Percentiles rank a stretch among this genome's conserved stretches.
Evolutionary conservation across 306 rosid species (phyloP).

Genomic region (Cucumis melo): DNA sequence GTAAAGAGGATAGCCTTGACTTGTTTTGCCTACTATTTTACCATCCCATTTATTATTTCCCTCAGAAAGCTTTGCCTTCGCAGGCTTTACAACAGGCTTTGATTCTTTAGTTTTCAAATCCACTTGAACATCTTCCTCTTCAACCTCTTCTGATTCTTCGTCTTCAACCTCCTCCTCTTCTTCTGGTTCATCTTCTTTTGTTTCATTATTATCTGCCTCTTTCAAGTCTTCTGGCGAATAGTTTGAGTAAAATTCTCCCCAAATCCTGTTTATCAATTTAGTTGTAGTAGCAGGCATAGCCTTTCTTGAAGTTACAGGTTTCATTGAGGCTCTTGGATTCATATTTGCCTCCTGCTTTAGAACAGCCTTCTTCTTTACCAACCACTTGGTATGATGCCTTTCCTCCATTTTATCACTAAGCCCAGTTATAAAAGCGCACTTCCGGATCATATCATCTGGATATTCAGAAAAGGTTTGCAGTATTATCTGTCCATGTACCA

Average conservation of each 20-base stretch:
- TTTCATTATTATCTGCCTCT: constrained; percentile 26
- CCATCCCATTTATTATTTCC: constrained; percentile 56
- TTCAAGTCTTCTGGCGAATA: constrained; percentile 48
- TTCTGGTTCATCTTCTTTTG: constrained; percentile 60
- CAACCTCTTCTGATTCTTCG: constrained; percentile 42
- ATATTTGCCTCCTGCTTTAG: constrained; percentile 43
- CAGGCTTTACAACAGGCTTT: constrained; percentile 22
- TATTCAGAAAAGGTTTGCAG: constrained; percentile 73
- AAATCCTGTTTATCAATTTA: constrained; percentile 61
- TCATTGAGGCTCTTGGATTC: constrained; percentile 80
- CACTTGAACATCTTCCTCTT: constrained; percentile 2
- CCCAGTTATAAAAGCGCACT: constrained; percentile 65
- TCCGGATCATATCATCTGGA: constrained; percentile 61
- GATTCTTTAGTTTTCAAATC: constrained; percentile 28
- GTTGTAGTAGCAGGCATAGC: constrained; percentile 95
- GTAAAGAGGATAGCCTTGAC: constrained; percentile 41
- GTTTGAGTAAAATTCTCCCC: constrained; percentile 90
- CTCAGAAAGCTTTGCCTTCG: constrained; percentile 1
- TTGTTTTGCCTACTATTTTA: constrained; percentile 37
- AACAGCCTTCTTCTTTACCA: constrained; percentile 48
- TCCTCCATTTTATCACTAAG: constrained; percentile 73
- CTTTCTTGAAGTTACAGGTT: constrained; percentile 53
- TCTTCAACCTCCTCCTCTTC: constrained; percentile 65
- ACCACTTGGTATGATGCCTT: constrained; percentile 92
- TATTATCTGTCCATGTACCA: constrained; percentile 90